Percentiles rank a stretch among this genome's conserved stretches.
Evolutionary conservation across 2,329 filamentous ascomycete species (phyloP).

Genomic region (Alternaria consortialis): DNA sequence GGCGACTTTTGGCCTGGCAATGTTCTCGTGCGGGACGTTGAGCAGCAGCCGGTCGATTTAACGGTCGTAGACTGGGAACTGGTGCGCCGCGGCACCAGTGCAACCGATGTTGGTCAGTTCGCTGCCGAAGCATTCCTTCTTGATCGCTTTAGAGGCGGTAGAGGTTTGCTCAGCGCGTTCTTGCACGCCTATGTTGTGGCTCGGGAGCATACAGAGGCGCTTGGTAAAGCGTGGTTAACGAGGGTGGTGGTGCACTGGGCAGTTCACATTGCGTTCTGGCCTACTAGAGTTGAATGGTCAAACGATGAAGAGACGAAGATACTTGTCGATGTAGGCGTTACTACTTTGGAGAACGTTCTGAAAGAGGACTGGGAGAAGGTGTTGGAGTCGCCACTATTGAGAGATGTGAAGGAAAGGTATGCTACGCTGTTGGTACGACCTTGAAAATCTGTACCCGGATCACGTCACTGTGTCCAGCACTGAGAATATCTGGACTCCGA

Average conservation of each 20-base stretch:
- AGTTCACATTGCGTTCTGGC: conserved; percentile 49
- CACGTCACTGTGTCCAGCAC: neutral
- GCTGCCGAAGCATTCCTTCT: conserved; percentile 50
- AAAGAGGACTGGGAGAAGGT: conserved; percentile 34
- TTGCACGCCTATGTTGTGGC: conserved; percentile 35
- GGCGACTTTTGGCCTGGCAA: conserved; percentile 55
- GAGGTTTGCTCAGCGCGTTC: conserved; percentile 40
- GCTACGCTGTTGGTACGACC: neutral
- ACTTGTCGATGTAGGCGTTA: conserved; percentile 37
- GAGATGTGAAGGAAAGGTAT: conserved; percentile 20
- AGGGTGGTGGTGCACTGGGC: conserved; percentile 48
- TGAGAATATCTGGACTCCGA: neutral
- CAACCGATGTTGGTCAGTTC: conserved; percentile 52
- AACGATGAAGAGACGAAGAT: conserved; percentile 33
- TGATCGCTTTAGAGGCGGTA: conserved; percentile 44
- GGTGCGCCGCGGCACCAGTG: conserved; percentile 42
- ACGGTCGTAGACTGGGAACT: conserved; percentile 53
- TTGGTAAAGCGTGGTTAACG: conserved; percentile 33
- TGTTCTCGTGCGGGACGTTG: conserved; percentile 34
- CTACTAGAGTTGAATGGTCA: conserved; percentile 43
- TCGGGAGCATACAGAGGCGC: neutral
- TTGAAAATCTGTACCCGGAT: neutral
- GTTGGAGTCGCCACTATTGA: conserved; percentile 19
- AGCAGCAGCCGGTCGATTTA: conserved; percentile 15
- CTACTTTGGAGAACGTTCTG: conserved; percentile 23